Conservation (phyloP, 805 yeast species). For the Candida easanensis region DNA sequence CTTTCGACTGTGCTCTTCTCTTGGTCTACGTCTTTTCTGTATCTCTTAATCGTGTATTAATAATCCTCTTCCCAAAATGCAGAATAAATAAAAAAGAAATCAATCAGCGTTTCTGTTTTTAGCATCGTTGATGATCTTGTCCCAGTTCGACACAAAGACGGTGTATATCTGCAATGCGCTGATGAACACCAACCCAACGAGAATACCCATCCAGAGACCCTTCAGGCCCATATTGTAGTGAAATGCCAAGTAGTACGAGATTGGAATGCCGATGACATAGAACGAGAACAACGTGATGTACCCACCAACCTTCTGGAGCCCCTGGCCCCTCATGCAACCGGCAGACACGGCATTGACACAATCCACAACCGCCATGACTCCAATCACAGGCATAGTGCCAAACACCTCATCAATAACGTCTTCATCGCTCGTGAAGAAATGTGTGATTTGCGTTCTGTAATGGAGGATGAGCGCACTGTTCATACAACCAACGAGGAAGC, state of each 20-base stretch:
- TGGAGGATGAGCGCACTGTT: conserved; percentile 50
- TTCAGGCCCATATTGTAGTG: conserved; percentile 41
- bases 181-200: conserved; percentile 52
- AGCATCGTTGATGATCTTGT: conserved; percentile 44
- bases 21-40: no score
- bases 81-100: not conserved
- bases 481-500: conserved; percentile 42
- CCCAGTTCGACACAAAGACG: conserved; percentile 51
- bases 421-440: conserved; percentile 57
- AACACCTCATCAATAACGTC: conserved; percentile 55
- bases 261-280: conserved; percentile 71
- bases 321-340: conserved; percentile 82
- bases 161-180: conserved; percentile 47
- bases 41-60: no score
- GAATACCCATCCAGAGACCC: conserved; percentile 81
- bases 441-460: conserved; percentile 50
- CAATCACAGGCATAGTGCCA: conserved; percentile 57
- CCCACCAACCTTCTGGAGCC: conserved; percentile 78
- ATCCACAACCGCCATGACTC: conserved; percentile 68
- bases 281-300: conserved; percentile 63
- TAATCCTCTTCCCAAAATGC: no score
- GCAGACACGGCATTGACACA: conserved; percentile 71
- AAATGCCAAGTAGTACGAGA: conserved; percentile 58
- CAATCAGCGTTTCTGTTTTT: conserved; percentile 30
- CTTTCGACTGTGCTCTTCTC: no score